Percentiles rank a stretch among this genome's conserved stretches.
Evolutionary conservation across 2,329 filamentous ascomycete species (phyloP).

Genomic region (Nakataea oryzae): DNA sequence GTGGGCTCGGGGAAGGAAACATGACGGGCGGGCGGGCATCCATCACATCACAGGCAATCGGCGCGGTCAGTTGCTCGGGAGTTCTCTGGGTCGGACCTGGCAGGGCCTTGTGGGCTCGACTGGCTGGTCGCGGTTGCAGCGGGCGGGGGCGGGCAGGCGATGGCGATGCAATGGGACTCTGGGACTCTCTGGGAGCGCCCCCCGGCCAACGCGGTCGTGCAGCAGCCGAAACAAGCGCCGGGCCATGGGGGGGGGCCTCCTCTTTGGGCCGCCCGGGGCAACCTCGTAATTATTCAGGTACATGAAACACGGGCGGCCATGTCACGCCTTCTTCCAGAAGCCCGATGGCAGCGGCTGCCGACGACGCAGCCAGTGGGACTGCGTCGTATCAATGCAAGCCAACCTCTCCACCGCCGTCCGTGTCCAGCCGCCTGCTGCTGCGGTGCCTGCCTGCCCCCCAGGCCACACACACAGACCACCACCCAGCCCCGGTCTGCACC

Average conservation of each 20-base stretch:
- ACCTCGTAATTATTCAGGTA: slow-evolving; percentile 12
- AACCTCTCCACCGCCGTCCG: no score
- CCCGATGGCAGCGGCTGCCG: background rate
- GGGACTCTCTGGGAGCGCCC: no score
- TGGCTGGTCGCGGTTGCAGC: background rate
- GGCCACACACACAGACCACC: no score
- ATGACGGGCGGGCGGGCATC: background rate
- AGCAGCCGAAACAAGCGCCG: slow-evolving; percentile 16
- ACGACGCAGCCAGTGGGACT: no score
- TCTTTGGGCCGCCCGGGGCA: background rate
- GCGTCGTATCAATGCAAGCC: no score
- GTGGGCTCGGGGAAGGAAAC: background rate
- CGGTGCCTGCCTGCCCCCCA: no score
- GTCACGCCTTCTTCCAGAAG: slow-evolving; percentile 18
- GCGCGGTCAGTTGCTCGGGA: background rate
- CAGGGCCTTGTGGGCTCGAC: background rate
- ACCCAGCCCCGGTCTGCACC: no score
- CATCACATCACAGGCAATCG: background rate
- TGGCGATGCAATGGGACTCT: background rate
- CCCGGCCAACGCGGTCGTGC: slow-evolving; percentile 10
- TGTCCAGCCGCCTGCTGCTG: no score
- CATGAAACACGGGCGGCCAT: slow-evolving; percentile 13
- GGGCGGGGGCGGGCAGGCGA: background rate
- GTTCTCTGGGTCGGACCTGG: background rate
- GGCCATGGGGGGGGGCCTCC: background rate